Base-by-base conservation (phyloP, 2,329 filamentous ascomycete genomes). In the Penicillium palitans region DNA sequence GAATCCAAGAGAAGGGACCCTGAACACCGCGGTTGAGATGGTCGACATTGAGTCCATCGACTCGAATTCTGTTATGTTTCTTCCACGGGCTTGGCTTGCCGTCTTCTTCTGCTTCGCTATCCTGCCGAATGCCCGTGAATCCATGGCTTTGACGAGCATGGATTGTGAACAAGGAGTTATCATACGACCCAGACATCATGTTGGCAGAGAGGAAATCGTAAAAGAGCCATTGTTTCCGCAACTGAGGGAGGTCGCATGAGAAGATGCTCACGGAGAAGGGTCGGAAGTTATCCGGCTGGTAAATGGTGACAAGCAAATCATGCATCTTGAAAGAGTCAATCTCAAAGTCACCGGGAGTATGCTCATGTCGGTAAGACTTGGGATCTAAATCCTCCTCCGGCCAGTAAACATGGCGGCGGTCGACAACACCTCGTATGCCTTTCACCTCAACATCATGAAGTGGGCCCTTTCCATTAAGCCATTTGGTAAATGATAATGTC, bases 301-400 rank as follows among this genome's bases (percentile, higher is more conserved):
- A 91, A 48, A 99, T 83, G 0, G 93, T 97, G 31, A 99, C 85
- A 4, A 98, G 80, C 0, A 99, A 80, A 74, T 99, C 95, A 71
- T 96, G 91, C 80, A 99, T 86, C 73, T 93, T 97, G 83, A 99
- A 99, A 15, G 88, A 90, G 68, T 98, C 93, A 55, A 99, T 91
- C 76, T 99, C 95, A 66, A 99, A 99, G 72, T 99, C 95, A 41
- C 95, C 95, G 0, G 92, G 90, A 45, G 89, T 83, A 72, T 97
- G 93, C 70, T 91, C 87, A 71, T 96, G 91, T 35, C 91, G 88
- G 74, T 93, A 97, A 2, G 89, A 90, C 60, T 92, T 85, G 0
- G 95, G 95, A 71, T 98, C 93, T 31, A 90, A 77, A 52, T 84
- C 81, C 49, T 88, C 86, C 35, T 81, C 82, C 6, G 84, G 80